Conservation (phyloP, 768 basidiomycete genomes). For the Infundibulicybe gibba region DNA sequence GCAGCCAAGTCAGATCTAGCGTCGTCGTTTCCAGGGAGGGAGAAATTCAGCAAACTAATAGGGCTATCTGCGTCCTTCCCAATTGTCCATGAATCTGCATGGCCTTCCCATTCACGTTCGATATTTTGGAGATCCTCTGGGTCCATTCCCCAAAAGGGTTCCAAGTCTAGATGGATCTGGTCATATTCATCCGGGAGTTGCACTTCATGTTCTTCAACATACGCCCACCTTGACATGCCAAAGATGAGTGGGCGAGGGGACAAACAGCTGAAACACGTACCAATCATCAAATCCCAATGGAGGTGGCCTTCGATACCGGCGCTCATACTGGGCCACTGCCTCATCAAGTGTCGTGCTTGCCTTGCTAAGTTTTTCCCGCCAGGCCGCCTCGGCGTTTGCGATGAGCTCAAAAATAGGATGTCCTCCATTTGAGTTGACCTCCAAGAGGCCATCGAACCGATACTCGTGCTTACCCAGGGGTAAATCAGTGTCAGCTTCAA, state of each 20-base stretch:
- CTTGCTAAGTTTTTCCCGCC: constrained; percentile 50
- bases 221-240: constrained; percentile 31
- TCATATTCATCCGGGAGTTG: constrained; percentile 86
- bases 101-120: constrained; percentile 31
- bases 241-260: neutral
- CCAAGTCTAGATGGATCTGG: constrained; percentile 65
- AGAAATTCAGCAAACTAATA: constrained; percentile 24
- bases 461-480: constrained; percentile 27
- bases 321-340: constrained; percentile 75
- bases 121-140: constrained; percentile 31
- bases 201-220: constrained; percentile 59
- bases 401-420: constrained; percentile 85
- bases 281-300: constrained; percentile 85
- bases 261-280: constrained; percentile 41
- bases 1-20: constrained; percentile 16
- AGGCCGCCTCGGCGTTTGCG: constrained; percentile 63
- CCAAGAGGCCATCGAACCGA: constrained; percentile 34
- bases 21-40: constrained; percentile 18
- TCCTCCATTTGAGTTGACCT: constrained; percentile 32
- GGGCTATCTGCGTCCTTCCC: constrained; percentile 26
- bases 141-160: constrained; percentile 72
- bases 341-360: constrained; percentile 76
- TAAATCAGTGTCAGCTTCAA: neutral
- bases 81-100: constrained; percentile 35
- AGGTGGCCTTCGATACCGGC: constrained; percentile 70